Conservation (phyloP, 108 stramenopile species). For the Hondaea fermentalgiana region DNA sequence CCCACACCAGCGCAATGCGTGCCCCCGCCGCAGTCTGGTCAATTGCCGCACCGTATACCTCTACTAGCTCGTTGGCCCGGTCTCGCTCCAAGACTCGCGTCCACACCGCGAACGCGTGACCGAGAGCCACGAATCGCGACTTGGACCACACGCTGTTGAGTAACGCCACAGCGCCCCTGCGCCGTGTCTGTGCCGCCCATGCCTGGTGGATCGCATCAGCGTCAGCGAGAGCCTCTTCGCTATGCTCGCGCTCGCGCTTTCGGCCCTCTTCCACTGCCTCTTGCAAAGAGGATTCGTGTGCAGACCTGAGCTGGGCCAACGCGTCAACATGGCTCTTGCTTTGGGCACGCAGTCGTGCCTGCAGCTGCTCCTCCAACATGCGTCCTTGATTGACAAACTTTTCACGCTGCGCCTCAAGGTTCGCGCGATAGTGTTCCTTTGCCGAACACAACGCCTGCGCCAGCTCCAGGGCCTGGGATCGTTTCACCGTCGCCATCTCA, state of each 20-base stretch:
- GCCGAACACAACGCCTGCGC: background rate
- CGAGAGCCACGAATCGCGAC: background rate
- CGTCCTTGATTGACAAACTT: background rate
- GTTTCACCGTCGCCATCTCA: background rate
- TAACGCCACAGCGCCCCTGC: background rate
- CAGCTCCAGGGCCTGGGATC: background rate
- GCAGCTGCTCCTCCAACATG: background rate
- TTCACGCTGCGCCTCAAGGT: background rate
- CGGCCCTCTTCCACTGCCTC: background rate
- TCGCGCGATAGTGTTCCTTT: background rate
- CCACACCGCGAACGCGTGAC: background rate
- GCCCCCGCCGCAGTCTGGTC: background rate
- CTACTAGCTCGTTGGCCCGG: background rate
- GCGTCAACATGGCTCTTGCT: background rate
- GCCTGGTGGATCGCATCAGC: background rate
- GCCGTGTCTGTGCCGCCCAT: background rate
- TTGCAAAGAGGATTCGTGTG: background rate
- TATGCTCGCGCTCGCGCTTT: background rate
- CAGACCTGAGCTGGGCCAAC: background rate
- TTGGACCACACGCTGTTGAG: background rate
- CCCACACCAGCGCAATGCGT: background rate
- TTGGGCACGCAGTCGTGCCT: background rate
- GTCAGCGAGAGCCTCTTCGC: background rate
- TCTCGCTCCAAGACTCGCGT: background rate
- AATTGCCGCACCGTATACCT: background rate